These are phyloP conservation scores for Colletotrichum endophyticum DNA, from an alignment of 2,329 filamentous ascomycete species.

Conservation along the genomic window DNA sequence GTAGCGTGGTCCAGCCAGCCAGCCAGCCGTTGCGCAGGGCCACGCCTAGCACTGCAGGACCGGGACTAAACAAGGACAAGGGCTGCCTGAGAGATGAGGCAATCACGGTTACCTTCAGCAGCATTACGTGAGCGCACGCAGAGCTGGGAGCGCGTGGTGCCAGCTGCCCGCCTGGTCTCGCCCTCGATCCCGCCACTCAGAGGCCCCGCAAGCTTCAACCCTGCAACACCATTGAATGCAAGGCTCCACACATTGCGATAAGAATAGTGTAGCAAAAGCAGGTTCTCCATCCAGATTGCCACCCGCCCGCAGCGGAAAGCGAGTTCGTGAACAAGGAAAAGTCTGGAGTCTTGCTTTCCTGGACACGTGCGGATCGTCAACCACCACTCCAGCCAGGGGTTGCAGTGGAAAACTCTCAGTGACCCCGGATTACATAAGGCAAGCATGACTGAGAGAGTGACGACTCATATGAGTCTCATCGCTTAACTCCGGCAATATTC, in stretches of 20 bases:
- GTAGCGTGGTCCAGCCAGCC: constrained; percentile 10
- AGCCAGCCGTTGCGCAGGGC: constrained; percentile 9
- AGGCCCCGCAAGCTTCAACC: neutral
- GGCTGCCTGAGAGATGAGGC: constrained; percentile 12
- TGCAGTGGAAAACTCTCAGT: neutral
- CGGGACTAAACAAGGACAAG: constrained; percentile 3
- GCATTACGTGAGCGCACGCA: constrained; percentile 2
- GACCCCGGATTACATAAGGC: neutral
- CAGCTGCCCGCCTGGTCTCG: neutral
- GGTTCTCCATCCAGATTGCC: neutral
- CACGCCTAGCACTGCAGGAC: neutral
- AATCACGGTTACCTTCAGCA: neutral
- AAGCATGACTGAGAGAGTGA: neutral
- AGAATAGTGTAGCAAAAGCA: neutral
- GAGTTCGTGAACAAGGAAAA: neutral
- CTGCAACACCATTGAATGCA: neutral
- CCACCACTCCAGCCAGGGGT: neutral
- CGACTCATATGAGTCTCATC: neutral
- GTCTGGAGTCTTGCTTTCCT: neutral
- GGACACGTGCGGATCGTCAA: neutral
- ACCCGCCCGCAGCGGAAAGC: neutral
- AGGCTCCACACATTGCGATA: neutral
- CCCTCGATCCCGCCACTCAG: neutral
- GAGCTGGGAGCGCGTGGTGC: neutral
- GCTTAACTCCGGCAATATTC: neutral